phyloP scores from a whole-genome alignment of 768 basidiomycete species.

The Podaxis sp. region DNA sequence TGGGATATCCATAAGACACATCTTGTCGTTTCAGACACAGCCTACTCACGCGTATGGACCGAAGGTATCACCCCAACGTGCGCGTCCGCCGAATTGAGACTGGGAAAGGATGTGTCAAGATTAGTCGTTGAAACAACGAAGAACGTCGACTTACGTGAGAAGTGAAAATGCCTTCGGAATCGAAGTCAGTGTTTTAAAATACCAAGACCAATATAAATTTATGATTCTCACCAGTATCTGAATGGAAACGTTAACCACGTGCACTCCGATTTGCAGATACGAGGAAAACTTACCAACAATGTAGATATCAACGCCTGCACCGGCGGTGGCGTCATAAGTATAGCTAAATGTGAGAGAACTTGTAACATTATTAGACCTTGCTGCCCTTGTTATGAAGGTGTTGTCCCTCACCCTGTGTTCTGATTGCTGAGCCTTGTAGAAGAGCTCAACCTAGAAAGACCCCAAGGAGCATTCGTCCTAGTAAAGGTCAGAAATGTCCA shows the following conservation, averaged over 20 bases:
- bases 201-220: background rate
- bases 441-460: constrained; percentile 28
- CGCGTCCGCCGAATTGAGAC: constrained; percentile 38
- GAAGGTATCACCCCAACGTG: constrained; percentile 37
- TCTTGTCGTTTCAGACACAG: background rate
- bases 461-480: constrained; percentile 25
- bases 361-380: background rate
- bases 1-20: background rate
- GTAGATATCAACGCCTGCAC: constrained; percentile 36
- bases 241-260: constrained; percentile 2
- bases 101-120: background rate
- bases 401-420: constrained; percentile 5
- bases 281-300: constrained; percentile 27
- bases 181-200: background rate
- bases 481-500: background rate
- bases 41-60: constrained; percentile 24
- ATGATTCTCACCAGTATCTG: constrained; percentile 24
- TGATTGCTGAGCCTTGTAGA: constrained; percentile 17
- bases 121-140: background rate
- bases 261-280: constrained; percentile 11
- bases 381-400: background rate
- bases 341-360: constrained; percentile 22
- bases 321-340: constrained; percentile 20
- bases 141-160: constrained; percentile 16
- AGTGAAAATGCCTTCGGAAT: constrained; percentile 22